Evolutionary conservation across 768 basidiomycete species (phyloP), one percentile per base, ranked within the genome.

Genomic region (Lactarius pseudohatsudake): DNA sequence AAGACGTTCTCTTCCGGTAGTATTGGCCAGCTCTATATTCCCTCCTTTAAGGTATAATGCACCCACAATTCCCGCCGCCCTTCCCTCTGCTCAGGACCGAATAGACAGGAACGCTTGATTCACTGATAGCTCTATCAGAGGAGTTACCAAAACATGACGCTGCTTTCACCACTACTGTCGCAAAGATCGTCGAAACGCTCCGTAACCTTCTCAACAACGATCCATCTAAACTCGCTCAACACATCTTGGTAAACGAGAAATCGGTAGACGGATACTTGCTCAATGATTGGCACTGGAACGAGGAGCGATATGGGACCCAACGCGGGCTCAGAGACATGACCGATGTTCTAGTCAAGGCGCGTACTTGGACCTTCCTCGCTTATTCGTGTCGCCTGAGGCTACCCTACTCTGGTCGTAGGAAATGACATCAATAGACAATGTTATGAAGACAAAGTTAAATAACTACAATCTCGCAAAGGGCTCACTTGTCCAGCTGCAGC

Each of bases 381-480:
- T 28, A 57, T 30, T 34, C 30, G 60, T 60, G 26, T 56, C 47
- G 36, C 36, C 10, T 34, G 65, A 61, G 59, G 59, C 61, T 34
- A 59, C 68, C 66, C 54, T 59, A 62, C 66, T 59, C 53, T 62
- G 64, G 72, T 64, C 22, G 6, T 74, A 96, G 96, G 97, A 98
- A 82, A 93, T 96, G 87, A 81, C 81, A 28, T 94, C 93, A 26
- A 94, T 98, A 69, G 97, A 99, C 77, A 92, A 91, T 74, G 87
- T 91, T 45, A 91, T 97, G 85, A 96, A 96, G 80, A 81, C 86
- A 50, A 98, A 97, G 77, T 79, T 94, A 47, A 91, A 89, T 72
- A 89, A 87, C 74, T 99, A 99, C 78, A 96, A 95, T 74, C 79
- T 96, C 15, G 91, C 94, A 58, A 99, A 99, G 76, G 96, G 96